Percentiles rank a stretch among this genome's conserved stretches.
Conservation (phyloP, 2,329 filamentous ascomycete genomes). For the Fusarium sp. region DNA sequence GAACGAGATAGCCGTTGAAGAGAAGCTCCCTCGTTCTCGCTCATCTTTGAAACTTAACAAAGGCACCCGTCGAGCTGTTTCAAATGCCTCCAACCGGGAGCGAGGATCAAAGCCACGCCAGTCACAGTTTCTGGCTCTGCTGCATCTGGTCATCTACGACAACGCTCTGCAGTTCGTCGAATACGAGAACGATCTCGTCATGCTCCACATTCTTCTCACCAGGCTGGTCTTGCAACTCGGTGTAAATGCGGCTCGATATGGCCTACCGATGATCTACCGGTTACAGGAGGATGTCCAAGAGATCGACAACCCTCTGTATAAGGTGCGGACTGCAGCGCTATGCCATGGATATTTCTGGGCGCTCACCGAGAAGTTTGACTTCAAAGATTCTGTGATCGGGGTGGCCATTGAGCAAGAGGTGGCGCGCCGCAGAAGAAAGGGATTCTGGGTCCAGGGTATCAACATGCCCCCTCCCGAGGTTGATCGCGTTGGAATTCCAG, state of each 20-base stretch:
- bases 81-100: conserved; percentile 74
- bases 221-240: conserved; percentile 83
- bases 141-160: conserved; percentile 93
- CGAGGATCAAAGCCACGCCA: conserved; percentile 64
- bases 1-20: conserved; percentile 74
- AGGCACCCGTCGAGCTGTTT: conserved; percentile 73
- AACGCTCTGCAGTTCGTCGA: conserved; percentile 80
- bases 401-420: conserved; percentile 82
- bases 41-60: conserved; percentile 58
- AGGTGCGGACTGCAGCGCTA: conserved; percentile 84
- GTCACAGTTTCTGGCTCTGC: conserved; percentile 81
- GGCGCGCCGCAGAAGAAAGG: conserved; percentile 76
- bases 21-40: conserved; percentile 62
- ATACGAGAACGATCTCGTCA: conserved; percentile 79
- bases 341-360: conserved; percentile 92
- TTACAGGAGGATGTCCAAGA: conserved; percentile 86
- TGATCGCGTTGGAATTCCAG: conserved; percentile 70
- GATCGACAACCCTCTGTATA: conserved; percentile 74
- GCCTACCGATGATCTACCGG: conserved; percentile 88
- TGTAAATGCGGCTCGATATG: conserved; percentile 82
- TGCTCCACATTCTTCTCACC: conserved; percentile 82
- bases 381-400: conserved; percentile 78
- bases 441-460: conserved; percentile 84
- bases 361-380: conserved; percentile 80
- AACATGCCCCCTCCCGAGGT: conserved; percentile 76